Conservation (phyloP, 768 basidiomycete genomes). For the Psilocybe cyanescens region DNA sequence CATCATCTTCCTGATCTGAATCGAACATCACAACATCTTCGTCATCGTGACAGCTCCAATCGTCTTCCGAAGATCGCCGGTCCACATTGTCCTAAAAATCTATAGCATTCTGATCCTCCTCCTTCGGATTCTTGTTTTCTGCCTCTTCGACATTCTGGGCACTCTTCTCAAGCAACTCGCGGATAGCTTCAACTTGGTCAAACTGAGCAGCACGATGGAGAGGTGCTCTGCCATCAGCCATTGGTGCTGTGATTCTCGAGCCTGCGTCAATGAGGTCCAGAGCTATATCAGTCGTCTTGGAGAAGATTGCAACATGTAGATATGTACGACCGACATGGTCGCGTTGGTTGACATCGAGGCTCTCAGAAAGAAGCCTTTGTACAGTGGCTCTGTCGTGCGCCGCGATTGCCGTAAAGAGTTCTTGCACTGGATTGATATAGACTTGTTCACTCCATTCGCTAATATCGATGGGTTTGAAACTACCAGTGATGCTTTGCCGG, state of each 20-base stretch:
- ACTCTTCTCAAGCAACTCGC: conserved; percentile 56
- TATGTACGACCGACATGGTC: conserved; percentile 67
- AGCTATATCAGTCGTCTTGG: conserved; percentile 48
- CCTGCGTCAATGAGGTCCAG: conserved; percentile 57
- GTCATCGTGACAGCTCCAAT: conserved; percentile 51
- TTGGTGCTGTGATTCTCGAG: conserved; percentile 55
- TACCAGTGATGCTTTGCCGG: conserved; percentile 62
- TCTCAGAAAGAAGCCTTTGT: background rate
- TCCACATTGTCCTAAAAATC: conserved; percentile 20
- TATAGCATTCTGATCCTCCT: conserved; percentile 28
- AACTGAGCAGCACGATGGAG: conserved; percentile 61
- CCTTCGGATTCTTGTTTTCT: conserved; percentile 24
- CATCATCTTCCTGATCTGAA: conserved; percentile 33
- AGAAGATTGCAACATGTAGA: conserved; percentile 59
- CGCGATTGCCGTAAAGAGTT: conserved; percentile 61
- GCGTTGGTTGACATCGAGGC: conserved; percentile 48
- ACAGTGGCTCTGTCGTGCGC: conserved; percentile 45
- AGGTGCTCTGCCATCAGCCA: conserved; percentile 59
- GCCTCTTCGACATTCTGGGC: conserved; percentile 37
- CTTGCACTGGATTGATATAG: conserved; percentile 57
- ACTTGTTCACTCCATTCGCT: conserved; percentile 69
- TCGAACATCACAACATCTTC: conserved; percentile 36
- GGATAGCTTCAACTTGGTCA: conserved; percentile 42
- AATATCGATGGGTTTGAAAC: conserved; percentile 69
- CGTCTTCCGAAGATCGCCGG: conserved; percentile 49